Conservation (phyloP, 1,284 basidiomycete species). For the Boletus sp. region DNA sequence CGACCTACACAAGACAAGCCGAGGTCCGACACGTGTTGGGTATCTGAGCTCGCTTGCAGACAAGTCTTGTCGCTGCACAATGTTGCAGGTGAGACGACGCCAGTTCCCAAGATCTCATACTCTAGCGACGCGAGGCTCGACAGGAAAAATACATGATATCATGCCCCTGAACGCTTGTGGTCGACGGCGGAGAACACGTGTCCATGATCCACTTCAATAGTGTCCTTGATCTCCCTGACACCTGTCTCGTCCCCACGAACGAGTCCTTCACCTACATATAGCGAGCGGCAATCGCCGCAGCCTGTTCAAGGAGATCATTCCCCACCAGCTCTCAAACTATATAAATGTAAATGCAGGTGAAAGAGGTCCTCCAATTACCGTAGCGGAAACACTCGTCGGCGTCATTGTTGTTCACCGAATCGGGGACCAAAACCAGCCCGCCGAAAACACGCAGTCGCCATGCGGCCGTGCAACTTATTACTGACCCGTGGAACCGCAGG, state of each 20-base stretch:
- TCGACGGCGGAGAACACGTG: conserved; percentile 5
- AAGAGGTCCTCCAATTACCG: background rate
- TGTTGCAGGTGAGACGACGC: conserved; percentile 11
- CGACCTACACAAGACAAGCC: background rate
- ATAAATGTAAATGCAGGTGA: background rate
- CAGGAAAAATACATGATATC: conserved; percentile 7
- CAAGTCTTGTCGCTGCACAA: conserved; percentile 10
- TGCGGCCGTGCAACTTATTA: conserved; percentile 1
- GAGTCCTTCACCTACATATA: background rate
- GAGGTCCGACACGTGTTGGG: conserved; percentile 22
- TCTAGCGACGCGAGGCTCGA: conserved; percentile 4
- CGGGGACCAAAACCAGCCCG: conserved; percentile 14
- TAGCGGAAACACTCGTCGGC: background rate
- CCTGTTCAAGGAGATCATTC: conserved; percentile 2
- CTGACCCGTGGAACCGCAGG: conserved; percentile 16
- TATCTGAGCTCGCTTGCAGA: conserved; percentile 20
- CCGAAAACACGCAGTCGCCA: conserved; percentile 7
- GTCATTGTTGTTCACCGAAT: conserved; percentile 3
- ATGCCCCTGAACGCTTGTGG: conserved; percentile 11
- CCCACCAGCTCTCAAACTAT: background rate
- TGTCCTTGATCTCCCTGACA: conserved; percentile 2
- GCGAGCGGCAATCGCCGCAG: conserved; percentile 9
- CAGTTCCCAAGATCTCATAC: conserved; percentile 2
- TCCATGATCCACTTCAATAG: conserved; percentile 1
- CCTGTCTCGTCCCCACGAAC: conserved; percentile 1